A percentile compares a stretch with the other conserved stretches of the same genome.
phyloP scores from a whole-genome alignment of 2,329 filamentous ascomycete species.

The Nemania abortiva region DNA sequence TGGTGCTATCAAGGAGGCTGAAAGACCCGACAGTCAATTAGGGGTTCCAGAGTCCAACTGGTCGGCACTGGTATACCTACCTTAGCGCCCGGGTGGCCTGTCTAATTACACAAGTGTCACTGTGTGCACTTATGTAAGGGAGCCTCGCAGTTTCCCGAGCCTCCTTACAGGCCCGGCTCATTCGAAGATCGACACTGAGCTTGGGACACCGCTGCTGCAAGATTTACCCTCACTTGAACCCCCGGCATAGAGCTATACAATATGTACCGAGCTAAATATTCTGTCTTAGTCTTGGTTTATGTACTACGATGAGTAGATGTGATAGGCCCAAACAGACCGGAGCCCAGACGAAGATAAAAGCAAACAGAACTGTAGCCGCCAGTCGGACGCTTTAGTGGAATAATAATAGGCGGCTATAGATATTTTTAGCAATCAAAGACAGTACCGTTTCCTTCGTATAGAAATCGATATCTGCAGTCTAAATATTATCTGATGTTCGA shows the following conservation, averaged over 20 bases:
- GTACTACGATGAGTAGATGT: background rate
- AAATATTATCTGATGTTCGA: no score
- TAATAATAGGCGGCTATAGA: no score
- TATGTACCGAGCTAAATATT: no score
- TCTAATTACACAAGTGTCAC: background rate
- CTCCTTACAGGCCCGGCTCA: background rate
- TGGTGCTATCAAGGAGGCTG: background rate
- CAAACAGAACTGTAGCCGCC: no score
- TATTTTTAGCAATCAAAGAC: no score
- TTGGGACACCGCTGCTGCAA: background rate
- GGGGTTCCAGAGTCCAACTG: background rate
- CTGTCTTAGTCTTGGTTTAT: background rate
- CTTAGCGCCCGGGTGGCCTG: constrained; percentile 1
- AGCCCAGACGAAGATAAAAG: background rate
- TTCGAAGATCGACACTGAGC: background rate
- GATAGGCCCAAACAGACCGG: background rate
- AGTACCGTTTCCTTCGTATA: no score
- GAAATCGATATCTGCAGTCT: no score
- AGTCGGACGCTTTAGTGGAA: no score
- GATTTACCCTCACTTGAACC: background rate
- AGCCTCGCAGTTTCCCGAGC: background rate
- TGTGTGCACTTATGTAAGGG: background rate
- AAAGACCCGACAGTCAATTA: constrained; percentile 2
- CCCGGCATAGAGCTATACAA: background rate
- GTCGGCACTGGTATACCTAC: background rate